Evolutionary conservation across 257 asterid species (phyloP).

Genomic region (Nicotiana otophora): DNA sequence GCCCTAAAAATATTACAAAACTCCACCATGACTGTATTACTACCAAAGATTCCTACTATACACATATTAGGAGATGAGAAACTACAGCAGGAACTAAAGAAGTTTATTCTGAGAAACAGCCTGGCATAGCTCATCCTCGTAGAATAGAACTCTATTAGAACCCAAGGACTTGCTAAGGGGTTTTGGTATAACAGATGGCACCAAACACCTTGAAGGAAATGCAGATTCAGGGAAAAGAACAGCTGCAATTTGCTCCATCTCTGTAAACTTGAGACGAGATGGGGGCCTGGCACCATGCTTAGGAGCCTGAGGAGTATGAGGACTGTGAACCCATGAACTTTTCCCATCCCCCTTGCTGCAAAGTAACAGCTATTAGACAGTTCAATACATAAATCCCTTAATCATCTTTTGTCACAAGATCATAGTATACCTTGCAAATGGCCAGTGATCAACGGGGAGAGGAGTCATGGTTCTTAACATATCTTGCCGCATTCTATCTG

Average conservation of each 20-base stretch:
- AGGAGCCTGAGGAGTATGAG: slow-evolving; percentile 92
- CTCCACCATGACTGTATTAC: slow-evolving; percentile 14
- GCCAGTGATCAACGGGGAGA: slow-evolving; percentile 80
- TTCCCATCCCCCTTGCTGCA: slow-evolving; percentile 63
- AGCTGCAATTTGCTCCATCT: slow-evolving; percentile 84
- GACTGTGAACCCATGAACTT: slow-evolving; percentile 39
- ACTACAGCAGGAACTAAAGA: slow-evolving; percentile 34
- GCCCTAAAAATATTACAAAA: slow-evolving; percentile 32
- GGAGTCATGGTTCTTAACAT: slow-evolving; percentile 81
- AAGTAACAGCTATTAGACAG: background rate
- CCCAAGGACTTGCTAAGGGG: slow-evolving; percentile 74
- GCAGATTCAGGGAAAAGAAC: slow-evolving; percentile 77
- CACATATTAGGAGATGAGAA: slow-evolving; percentile 8
- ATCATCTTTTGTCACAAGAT: background rate
- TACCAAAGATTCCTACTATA: background rate
- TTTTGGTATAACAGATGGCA: slow-evolving; percentile 62
- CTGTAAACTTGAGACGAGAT: slow-evolving; percentile 60
- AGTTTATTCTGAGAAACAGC: slow-evolving; percentile 97
- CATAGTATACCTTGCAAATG: slow-evolving; percentile 49
- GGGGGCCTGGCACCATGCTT: slow-evolving; percentile 88
- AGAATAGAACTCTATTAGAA: slow-evolving; percentile 76
- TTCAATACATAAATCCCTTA: background rate
- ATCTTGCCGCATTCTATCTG: slow-evolving; percentile 85
- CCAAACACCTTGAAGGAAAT: slow-evolving; percentile 52
- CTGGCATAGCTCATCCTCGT: slow-evolving; percentile 92